These are phyloP conservation scores for Suaeda aralocaspica DNA, from an alignment of 148 eudicot species.

Conservation along the genomic window DNA sequence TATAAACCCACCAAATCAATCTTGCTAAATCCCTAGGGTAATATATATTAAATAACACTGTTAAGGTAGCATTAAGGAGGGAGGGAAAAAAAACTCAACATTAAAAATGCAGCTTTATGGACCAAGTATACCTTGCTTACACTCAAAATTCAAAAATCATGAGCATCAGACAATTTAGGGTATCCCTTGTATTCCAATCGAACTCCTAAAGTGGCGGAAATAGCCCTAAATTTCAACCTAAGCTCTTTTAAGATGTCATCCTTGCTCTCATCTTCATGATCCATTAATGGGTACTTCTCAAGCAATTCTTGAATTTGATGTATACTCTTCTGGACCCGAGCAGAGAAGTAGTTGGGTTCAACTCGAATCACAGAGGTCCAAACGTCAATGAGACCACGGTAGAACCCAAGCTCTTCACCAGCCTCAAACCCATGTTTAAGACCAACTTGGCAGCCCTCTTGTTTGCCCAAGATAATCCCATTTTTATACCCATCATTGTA, in stretches of 20 bases:
- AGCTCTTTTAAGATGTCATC: constrained; percentile 43
- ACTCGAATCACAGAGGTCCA: constrained; percentile 58
- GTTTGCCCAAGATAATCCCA: constrained; percentile 48
- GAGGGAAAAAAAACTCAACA: constrained; percentile 2
- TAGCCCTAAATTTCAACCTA: constrained; percentile 65
- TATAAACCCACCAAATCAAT: too few species aligned
- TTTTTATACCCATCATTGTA: constrained; percentile 63
- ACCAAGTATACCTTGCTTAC: background rate
- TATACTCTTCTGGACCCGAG: constrained; percentile 52
- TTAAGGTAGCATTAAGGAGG: too few species aligned
- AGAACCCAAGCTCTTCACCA: constrained; percentile 81
- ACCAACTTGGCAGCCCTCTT: constrained; percentile 73
- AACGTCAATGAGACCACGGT: constrained; percentile 59
- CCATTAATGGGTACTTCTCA: constrained; percentile 40
- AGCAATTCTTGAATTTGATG: constrained; percentile 51
- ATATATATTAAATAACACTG: too few species aligned
- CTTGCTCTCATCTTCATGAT: constrained; percentile 61
- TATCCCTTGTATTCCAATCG: constrained; percentile 68
- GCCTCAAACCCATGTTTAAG: constrained; percentile 59
- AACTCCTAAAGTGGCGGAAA: constrained; percentile 62
- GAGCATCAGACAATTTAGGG: constrained; percentile 45
- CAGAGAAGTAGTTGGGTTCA: constrained; percentile 49
- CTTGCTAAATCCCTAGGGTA: too few species aligned
- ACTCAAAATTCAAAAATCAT: constrained; percentile 23
- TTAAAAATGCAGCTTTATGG: background rate